A percentile compares a stretch with the other conserved stretches of the same genome.
Conservation (phyloP, 768 basidiomycete genomes). For the Sarcodon aspratus region DNA sequence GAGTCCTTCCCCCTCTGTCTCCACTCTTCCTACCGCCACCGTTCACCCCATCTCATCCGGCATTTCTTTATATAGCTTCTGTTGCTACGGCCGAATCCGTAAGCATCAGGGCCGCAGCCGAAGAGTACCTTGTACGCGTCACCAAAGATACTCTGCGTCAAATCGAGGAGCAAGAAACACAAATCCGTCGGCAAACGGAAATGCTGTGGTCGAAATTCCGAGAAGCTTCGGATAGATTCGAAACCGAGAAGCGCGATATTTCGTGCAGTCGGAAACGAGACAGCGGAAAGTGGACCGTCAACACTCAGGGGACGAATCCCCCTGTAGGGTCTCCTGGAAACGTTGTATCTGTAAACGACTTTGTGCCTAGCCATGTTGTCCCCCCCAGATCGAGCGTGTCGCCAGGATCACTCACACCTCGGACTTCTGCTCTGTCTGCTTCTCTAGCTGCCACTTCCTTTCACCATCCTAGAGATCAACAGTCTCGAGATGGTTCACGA, state of each 20-base stretch:
- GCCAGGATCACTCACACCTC: slow-evolving; percentile 27
- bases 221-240: slow-evolving; percentile 31
- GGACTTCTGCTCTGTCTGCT: slow-evolving; percentile 55
- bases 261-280: slow-evolving; percentile 6
- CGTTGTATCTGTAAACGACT: slow-evolving; percentile 36
- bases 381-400: slow-evolving; percentile 15
- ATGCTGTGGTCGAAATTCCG: slow-evolving; percentile 50
- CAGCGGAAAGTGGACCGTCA: slow-evolving; percentile 4
- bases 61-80: slow-evolving; percentile 53
- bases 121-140: slow-evolving; percentile 43
- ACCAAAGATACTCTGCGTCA: slow-evolving; percentile 43
- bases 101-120: slow-evolving; percentile 40
- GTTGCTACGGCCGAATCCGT: slow-evolving; percentile 46
- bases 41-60: slow-evolving; percentile 64
- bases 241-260: slow-evolving; percentile 23
- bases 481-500: slow-evolving; percentile 5
- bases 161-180: slow-evolving; percentile 42
- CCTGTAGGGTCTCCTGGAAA: slow-evolving; percentile 1
- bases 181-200: slow-evolving; percentile 47
- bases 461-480: slow-evolving; percentile 33
- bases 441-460: slow-evolving; percentile 52
- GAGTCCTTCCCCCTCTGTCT: slow-evolving; percentile 35
- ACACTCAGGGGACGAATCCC: neutral
- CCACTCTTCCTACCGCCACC: slow-evolving; percentile 67
- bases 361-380: slow-evolving; percentile 32